Evolutionary conservation across 257 asterid genomes (phyloP).

Genomic region (Jacaranda copaia): DNA sequence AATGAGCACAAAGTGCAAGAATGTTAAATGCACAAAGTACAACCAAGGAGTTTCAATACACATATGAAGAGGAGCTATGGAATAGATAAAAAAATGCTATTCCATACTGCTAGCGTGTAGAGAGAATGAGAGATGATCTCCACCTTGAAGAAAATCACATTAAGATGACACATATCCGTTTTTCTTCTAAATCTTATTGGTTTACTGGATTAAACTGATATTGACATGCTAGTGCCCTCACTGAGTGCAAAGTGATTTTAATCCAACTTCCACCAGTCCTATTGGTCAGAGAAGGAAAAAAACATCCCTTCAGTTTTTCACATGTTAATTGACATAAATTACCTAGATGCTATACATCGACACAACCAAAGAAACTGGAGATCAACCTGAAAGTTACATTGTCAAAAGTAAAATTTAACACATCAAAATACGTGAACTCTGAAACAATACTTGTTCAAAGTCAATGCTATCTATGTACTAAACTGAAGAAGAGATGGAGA

Average conservation of each 20-base stretch:
- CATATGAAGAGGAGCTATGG: too few species aligned
- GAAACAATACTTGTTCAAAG: neutral
- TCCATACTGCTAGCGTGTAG: too few species aligned
- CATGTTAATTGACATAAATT: neutral
- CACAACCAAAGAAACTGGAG: neutral
- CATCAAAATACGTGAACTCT: neutral
- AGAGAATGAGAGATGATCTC: too few species aligned
- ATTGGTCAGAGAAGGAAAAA: neutral
- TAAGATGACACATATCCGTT: neutral
- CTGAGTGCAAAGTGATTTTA: neutral
- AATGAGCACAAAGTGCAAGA: too few species aligned
- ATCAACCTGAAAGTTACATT: neutral
- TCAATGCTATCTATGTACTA: neutral
- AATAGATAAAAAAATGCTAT: too few species aligned
- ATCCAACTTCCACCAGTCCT: neutral
- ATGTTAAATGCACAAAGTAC: too few species aligned
- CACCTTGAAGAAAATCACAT: neutral
- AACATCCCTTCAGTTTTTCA: neutral
- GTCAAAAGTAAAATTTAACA: neutral
- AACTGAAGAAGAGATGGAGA: conserved; percentile 1
- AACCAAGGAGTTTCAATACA: too few species aligned
- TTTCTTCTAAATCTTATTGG: neutral
- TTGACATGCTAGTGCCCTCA: neutral
- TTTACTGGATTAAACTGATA: neutral
- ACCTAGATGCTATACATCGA: neutral